These are phyloP conservation scores for Phytophthora tentaculata DNA, from an alignment of 352 stramenopile genomes.

Conservation along the genomic window DNA sequence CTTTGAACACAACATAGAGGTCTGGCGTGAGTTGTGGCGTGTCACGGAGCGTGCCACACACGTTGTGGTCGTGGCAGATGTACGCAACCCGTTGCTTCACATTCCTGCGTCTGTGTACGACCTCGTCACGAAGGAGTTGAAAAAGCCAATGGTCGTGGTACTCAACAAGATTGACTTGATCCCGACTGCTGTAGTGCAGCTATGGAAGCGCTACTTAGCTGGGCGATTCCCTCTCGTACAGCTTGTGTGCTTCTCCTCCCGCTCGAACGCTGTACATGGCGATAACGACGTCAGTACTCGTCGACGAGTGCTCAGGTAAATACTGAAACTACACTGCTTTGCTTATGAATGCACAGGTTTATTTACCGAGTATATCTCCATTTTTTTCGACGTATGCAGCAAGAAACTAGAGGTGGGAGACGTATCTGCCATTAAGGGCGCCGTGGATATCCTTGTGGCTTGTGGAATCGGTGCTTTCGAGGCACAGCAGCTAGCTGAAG, in stretches of 20 bases:
- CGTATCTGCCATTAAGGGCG: constrained; percentile 63
- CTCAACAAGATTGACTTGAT: constrained; percentile 90
- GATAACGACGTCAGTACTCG: constrained; percentile 71
- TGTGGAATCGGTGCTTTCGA: constrained; percentile 63
- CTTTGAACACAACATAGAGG: constrained; percentile 88
- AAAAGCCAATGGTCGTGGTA: constrained; percentile 83
- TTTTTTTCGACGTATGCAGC: constrained; percentile 25
- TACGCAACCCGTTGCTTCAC: constrained; percentile 82
- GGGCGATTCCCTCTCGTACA: constrained; percentile 69
- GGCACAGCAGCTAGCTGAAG: constrained; percentile 65
- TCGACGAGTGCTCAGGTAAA: constrained; percentile 71
- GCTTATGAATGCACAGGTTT: not conserved
- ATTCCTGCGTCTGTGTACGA: constrained; percentile 85
- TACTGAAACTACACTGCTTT: not conserved
- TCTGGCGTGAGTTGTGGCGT: constrained; percentile 89
- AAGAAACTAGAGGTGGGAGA: constrained; percentile 86
- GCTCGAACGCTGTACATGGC: constrained; percentile 72
- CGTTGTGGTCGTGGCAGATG: constrained; percentile 81
- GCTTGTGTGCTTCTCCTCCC: constrained; percentile 82
- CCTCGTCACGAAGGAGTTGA: constrained; percentile 70
- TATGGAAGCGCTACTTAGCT: constrained; percentile 72
- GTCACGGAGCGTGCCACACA: constrained; percentile 84
- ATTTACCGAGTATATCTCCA: no score
- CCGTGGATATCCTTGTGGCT: constrained; percentile 70
- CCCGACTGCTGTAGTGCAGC: constrained; percentile 55